Evolutionary conservation across 164 flowering plant genomes (phyloP).

Genomic region (Vitis vinifera): DNA sequence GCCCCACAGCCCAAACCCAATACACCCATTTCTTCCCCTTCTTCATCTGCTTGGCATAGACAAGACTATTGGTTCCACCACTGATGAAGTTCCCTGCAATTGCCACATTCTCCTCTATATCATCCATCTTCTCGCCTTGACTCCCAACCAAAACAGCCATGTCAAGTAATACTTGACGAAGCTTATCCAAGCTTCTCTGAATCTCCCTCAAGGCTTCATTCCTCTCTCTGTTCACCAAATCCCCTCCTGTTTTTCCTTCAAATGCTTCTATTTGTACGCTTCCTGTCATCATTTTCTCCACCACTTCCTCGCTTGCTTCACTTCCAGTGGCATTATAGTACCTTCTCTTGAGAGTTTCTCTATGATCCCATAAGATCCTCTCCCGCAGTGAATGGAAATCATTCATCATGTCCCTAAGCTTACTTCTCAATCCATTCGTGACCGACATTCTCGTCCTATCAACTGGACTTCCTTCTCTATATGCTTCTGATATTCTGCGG

Average conservation of each 20-base stretch:
- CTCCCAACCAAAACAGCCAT: slow-evolving; percentile 80
- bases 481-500: slow-evolving; percentile 29
- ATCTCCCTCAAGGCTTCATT: slow-evolving; percentile 67
- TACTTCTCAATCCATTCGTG: slow-evolving; percentile 59
- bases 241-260: slow-evolving; percentile 30
- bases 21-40: slow-evolving; percentile 36
- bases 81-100: slow-evolving; percentile 43
- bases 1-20: slow-evolving; percentile 47
- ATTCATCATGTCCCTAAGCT: slow-evolving; percentile 63
- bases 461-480: slow-evolving; percentile 47
- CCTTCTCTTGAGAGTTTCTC: slow-evolving; percentile 53
- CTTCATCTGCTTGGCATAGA: slow-evolving; percentile 64
- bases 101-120: slow-evolving; percentile 65
- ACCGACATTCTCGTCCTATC: slow-evolving; percentile 65
- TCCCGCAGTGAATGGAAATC: slow-evolving; percentile 60
- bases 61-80: slow-evolving; percentile 65
- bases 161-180: slow-evolving; percentile 82
- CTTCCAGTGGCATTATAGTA: slow-evolving; percentile 54
- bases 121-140: slow-evolving; percentile 67
- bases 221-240: slow-evolving; percentile 50
- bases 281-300: slow-evolving; percentile 45
- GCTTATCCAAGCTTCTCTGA: slow-evolving; percentile 61
- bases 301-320: slow-evolving; percentile 40
- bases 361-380: slow-evolving; percentile 49
- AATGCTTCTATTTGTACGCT: slow-evolving; percentile 32